These are phyloP conservation scores for Cynara cardunculus DNA, from an alignment of 129 eudicot species.

Conservation along the genomic window DNA sequence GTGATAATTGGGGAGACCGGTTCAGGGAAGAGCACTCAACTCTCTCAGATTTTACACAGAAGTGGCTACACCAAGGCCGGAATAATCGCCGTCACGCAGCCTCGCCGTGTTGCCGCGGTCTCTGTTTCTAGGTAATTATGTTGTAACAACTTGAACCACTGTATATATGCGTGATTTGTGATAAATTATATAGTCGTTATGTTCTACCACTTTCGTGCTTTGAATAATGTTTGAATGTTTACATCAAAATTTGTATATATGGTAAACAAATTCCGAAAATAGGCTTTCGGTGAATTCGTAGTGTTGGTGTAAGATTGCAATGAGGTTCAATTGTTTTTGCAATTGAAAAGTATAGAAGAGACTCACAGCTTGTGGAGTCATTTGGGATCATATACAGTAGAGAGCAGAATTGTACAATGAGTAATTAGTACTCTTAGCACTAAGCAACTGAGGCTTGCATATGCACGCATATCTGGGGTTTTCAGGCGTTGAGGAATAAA, in stretches of 20 bases:
- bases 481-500: neutral
- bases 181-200: neutral
- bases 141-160: neutral
- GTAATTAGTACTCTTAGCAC: neutral
- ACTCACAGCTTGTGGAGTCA: neutral
- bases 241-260: neutral
- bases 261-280: neutral
- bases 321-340: neutral
- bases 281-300: neutral
- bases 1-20: constrained; percentile 93
- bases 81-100: constrained; percentile 87
- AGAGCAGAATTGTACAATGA: neutral
- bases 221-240: neutral
- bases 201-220: neutral
- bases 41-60: constrained; percentile 80
- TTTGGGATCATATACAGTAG: neutral
- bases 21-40: constrained; percentile 95
- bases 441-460: neutral
- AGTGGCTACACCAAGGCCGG: constrained; percentile 74
- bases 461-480: neutral
- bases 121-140: constrained; percentile 60
- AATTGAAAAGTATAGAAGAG: neutral
- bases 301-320: neutral
- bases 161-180: neutral
- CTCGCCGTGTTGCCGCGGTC: constrained; percentile 98